phyloP scores from a whole-genome alignment of 2,329 filamentous ascomycete genomes.

The Monilinia vaccinii-corymbosi region DNA sequence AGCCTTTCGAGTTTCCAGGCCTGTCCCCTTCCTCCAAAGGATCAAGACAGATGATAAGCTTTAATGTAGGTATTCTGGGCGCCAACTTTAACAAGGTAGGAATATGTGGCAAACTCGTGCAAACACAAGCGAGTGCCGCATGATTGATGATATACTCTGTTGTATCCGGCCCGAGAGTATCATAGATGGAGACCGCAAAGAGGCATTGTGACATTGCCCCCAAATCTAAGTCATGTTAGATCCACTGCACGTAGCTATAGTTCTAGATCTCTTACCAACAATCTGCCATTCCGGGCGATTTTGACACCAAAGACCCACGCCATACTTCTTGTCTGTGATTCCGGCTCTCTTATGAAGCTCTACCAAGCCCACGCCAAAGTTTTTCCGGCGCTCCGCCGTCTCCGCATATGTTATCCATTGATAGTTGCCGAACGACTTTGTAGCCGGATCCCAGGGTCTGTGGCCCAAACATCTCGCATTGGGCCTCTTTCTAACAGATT shows the following conservation, averaged over 20 bases:
- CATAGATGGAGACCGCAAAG: slow-evolving; percentile 89
- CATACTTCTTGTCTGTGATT: slow-evolving; percentile 57
- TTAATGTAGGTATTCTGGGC: slow-evolving; percentile 67
- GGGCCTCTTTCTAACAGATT: slow-evolving; percentile 50
- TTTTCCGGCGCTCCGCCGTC: slow-evolving; percentile 68
- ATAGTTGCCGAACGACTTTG: slow-evolving; percentile 65
- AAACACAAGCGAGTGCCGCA: slow-evolving; percentile 63
- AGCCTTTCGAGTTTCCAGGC: slow-evolving; percentile 67
- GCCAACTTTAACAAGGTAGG: slow-evolving; percentile 71
- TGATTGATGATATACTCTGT: slow-evolving; percentile 97
- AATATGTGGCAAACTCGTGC: slow-evolving; percentile 72
- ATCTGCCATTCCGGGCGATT: slow-evolving; percentile 88
- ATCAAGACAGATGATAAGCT: slow-evolving; percentile 82
- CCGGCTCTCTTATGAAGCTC: slow-evolving; percentile 70
- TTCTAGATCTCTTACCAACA: slow-evolving; percentile 41
- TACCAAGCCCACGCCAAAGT: slow-evolving; percentile 77
- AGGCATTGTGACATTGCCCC: slow-evolving; percentile 80
- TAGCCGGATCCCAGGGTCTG: slow-evolving; percentile 67
- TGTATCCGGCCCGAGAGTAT: slow-evolving; percentile 83
- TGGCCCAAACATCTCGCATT: slow-evolving; percentile 69
- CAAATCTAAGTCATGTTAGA: slow-evolving; percentile 50
- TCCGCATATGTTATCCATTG: slow-evolving; percentile 78
- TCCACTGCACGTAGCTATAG: not conserved
- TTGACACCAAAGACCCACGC: slow-evolving; percentile 76
- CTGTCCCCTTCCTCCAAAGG: slow-evolving; percentile 71